Evolutionary conservation across 805 yeast genomes (phyloP), one percentile per base, ranked within the genome.

Genomic region (Cyberlindnera samutprakarnensis): DNA sequence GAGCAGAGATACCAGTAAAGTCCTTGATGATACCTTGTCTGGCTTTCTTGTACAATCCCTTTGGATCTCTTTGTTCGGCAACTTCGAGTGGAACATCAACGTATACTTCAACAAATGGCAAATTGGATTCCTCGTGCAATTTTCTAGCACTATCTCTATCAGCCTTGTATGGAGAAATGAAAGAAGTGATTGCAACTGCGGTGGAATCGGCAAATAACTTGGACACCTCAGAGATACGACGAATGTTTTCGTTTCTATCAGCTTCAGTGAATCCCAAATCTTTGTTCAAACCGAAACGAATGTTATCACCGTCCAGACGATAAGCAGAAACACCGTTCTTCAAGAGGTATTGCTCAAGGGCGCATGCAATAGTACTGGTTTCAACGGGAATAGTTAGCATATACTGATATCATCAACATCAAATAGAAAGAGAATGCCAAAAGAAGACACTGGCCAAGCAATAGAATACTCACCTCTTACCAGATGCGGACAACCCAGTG

Each of bases 11-110:
- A 36, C 97, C 97, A 12, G 97, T 88, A 64, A 88, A 88, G 54
- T 88, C 95, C 61, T 84, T 84, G 57, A 88, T 88, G 39, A 81
- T 64, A 22, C 97, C 97, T 52, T 87, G 92, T 59, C 96, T 77
- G 13, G 97, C 97, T 70, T 90, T 90, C 62, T 87, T 87, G 68
- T 90, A 90, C 45, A 90, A 66, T 10, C 97, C 97, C 66, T 90
- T 90, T 42, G 97, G 97, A 59, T 90, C 97, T 64, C 97, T 84
- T 59, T 85, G 72, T 67, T 90, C 97, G 31, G 96, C 97, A 41
- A 90, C 86, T 51, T 80, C 87, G 31, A 90, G 68, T 22, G 97
- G 96, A 27, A 87, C 96, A 57, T 88, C 95, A 23, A 88, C 90
- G 46, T 64, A 87, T 7, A 90, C 94, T 64, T 88, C 97, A 34